Percentiles rank a stretch among this genome's conserved stretches.
Conservation (phyloP, 495 filamentous ascomycete genomes). For the Alectoria sarmentosa region DNA sequence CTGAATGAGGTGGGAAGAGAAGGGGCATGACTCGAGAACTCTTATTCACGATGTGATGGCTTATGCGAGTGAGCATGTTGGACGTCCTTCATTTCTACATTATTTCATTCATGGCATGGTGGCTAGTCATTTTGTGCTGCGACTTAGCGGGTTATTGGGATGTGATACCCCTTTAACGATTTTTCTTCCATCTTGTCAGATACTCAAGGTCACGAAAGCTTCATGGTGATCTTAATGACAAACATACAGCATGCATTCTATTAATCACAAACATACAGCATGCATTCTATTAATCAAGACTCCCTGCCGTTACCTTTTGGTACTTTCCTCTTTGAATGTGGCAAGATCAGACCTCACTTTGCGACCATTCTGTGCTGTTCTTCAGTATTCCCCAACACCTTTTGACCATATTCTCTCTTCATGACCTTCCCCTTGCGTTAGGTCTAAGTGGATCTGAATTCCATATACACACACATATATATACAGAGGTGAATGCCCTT, state of each 20-base stretch:
- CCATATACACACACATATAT: no score
- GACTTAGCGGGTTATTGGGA: constrained; percentile 4
- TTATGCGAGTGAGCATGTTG: not conserved
- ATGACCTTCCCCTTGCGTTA: no score
- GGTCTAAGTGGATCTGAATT: no score
- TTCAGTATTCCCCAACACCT: no score
- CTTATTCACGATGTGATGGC: not conserved
- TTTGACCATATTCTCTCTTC: no score
- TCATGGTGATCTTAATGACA: not conserved
- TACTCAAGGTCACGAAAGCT: not conserved
- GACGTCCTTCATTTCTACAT: not conserved
- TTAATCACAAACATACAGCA: not conserved
- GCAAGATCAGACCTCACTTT: no score
- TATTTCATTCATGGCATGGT: not conserved
- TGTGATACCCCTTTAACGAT: constrained; percentile 8
- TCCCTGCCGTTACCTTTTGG: not conserved
- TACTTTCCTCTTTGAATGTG: not conserved
- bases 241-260: not conserved
- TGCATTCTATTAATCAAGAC: not conserved
- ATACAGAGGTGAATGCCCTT: no score
- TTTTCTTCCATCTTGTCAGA: not conserved
- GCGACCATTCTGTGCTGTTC: no score
- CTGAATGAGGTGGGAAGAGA: constrained; percentile 41
- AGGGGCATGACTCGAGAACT: not conserved
- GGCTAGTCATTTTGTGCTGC: constrained; percentile 4